phyloP scores from a whole-genome alignment of 805 yeast species.

The Wickerhamiella parazyma region DNA sequence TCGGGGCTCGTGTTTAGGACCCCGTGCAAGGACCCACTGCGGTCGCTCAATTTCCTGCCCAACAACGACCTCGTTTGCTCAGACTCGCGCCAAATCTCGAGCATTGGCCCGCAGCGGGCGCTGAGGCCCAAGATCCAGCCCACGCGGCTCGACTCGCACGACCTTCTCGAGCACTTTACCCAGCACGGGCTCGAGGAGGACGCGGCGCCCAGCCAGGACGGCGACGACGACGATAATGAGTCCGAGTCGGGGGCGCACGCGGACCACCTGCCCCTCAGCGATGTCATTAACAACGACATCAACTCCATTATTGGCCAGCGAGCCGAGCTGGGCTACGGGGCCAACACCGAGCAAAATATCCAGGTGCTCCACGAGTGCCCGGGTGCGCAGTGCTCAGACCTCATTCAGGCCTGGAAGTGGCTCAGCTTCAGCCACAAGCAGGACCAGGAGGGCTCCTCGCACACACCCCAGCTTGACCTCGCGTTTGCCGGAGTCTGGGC shows the following conservation, averaged over 20 bases:
- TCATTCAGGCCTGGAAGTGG: slow-evolving; percentile 87
- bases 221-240: slow-evolving; percentile 5
- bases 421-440: slow-evolving; percentile 55
- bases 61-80: slow-evolving; percentile 25
- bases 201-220: slow-evolving; percentile 4
- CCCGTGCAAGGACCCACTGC: slow-evolving; percentile 57
- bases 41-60: slow-evolving; percentile 50
- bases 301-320: slow-evolving; percentile 57
- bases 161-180: slow-evolving; percentile 4
- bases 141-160: slow-evolving; percentile 1
- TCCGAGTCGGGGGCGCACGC: slow-evolving; percentile 15
- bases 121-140: neutral
- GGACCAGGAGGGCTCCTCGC: slow-evolving; percentile 51
- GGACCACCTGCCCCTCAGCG: slow-evolving; percentile 10
- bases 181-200: slow-evolving; percentile 1
- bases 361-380: slow-evolving; percentile 27
- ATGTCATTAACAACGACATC: slow-evolving; percentile 54
- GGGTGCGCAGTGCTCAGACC: slow-evolving; percentile 36
- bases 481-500: slow-evolving; percentile 83
- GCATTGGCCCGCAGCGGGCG: neutral
- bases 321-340: slow-evolving; percentile 60
- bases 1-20: slow-evolving; percentile 77
- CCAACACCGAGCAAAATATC: slow-evolving; percentile 52
- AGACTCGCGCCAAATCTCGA: slow-evolving; percentile 11
- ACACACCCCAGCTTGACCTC: slow-evolving; percentile 56